Percentiles rank a stretch among this genome's conserved stretches.
These are phyloP conservation scores for Dorcoceras hygrometricum DNA, from an alignment of 257 asterid genomes.

Conservation along the genomic window DNA sequence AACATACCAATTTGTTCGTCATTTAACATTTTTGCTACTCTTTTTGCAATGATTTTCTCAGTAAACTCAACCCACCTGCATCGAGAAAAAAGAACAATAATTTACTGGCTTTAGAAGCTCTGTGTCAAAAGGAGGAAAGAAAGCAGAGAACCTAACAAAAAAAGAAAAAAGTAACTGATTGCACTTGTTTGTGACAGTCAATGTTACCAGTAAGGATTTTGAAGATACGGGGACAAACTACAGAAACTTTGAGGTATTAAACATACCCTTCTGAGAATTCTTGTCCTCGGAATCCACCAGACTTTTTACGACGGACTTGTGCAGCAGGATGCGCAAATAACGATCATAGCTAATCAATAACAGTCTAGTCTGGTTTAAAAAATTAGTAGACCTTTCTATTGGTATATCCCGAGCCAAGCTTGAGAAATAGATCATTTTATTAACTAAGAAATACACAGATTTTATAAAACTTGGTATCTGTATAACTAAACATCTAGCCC, in stretches of 20 bases:
- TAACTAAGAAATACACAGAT: too few species aligned
- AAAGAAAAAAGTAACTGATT: neutral
- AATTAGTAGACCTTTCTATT: too few species aligned
- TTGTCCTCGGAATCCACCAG: slow-evolving; percentile 79
- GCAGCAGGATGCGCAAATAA: slow-evolving; percentile 47
- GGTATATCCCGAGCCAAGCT: too few species aligned
- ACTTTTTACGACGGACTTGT: slow-evolving; percentile 54
- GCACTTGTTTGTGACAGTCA: neutral
- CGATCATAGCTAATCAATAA: neutral
- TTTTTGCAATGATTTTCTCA: slow-evolving; percentile 77
- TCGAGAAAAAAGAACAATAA: slow-evolving; percentile 11
- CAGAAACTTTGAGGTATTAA: neutral
- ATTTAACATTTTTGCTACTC: slow-evolving; percentile 72
- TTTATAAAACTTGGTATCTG: too few species aligned
- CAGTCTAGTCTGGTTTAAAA: neutral
- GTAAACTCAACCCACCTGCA: slow-evolving; percentile 92
- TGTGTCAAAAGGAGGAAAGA: neutral
- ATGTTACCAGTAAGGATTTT: neutral
- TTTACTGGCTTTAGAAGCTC: neutral
- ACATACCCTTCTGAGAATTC: slow-evolving; percentile 86
- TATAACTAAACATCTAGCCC: too few species aligned
- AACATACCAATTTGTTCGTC: slow-evolving; percentile 78
- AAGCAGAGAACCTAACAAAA: too few species aligned
- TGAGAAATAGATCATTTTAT: too few species aligned
- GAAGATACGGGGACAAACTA: neutral